A percentile compares a stretch with the other conserved stretches of the same genome.
These are phyloP conservation scores for Ganoderma multipileum DNA, from an alignment of 1,284 basidiomycete species.

Conservation along the genomic window DNA sequence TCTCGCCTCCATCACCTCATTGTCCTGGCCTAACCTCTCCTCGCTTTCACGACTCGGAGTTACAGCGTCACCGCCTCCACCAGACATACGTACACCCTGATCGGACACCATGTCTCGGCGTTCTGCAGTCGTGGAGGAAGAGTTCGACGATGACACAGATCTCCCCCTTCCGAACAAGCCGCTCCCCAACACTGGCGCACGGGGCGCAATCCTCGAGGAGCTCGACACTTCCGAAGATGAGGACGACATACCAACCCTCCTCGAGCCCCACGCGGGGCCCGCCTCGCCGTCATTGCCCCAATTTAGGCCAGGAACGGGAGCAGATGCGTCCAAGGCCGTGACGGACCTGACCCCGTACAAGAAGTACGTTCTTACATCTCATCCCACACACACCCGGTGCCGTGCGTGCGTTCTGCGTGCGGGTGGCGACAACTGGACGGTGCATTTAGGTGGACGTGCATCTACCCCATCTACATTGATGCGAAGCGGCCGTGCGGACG, in stretches of 20 bases:
- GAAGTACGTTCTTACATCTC: slow-evolving; percentile 50
- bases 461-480: slow-evolving; percentile 98
- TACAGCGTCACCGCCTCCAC: background rate
- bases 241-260: slow-evolving; percentile 43
- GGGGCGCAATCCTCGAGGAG: slow-evolving; percentile 81
- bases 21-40: background rate
- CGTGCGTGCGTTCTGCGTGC: slow-evolving; percentile 8
- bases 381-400: background rate
- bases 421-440: slow-evolving; percentile 1
- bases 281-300: slow-evolving; percentile 55
- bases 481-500: slow-evolving; percentile 88
- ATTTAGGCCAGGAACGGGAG: slow-evolving; percentile 33
- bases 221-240: slow-evolving; percentile 47
- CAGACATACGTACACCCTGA: background rate
- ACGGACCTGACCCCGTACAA: slow-evolving; percentile 83
- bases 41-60: background rate
- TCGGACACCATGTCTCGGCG: slow-evolving; percentile 63
- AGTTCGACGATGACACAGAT: slow-evolving; percentile 92
- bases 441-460: slow-evolving; percentile 82
- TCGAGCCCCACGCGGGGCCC: slow-evolving; percentile 48
- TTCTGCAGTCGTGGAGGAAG: slow-evolving; percentile 69
- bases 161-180: slow-evolving; percentile 72
- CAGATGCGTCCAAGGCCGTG: slow-evolving; percentile 44
- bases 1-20: background rate
- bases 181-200: slow-evolving; percentile 69